Percentiles rank a stretch among this genome's conserved stretches.
Evolutionary conservation across 345 rosid species (phyloP).

Genomic region (Eucalyptus grandis): DNA sequence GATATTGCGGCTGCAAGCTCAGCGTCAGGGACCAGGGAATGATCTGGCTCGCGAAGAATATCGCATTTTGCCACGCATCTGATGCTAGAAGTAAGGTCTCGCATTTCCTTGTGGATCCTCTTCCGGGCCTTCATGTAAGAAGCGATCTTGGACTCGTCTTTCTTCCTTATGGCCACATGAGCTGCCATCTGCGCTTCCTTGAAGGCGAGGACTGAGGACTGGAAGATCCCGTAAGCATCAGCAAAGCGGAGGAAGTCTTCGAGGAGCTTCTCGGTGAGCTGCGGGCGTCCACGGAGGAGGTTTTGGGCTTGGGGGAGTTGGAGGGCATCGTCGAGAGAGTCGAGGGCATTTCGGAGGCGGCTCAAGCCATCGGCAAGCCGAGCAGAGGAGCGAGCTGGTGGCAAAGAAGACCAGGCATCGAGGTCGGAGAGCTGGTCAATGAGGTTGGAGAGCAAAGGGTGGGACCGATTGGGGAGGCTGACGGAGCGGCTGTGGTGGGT

Average conservation of each 20-base stretch:
- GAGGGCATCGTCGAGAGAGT: conserved; percentile 32
- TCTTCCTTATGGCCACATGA: conserved; percentile 35
- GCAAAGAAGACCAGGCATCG: conserved; percentile 4
- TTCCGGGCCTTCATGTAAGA: conserved; percentile 16
- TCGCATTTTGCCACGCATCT: background rate
- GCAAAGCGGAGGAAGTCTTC: conserved; percentile 39
- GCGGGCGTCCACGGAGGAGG: conserved; percentile 21
- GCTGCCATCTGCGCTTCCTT: conserved; percentile 40
- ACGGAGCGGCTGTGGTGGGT: conserved; percentile 46
- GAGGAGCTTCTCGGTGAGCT: conserved; percentile 35
- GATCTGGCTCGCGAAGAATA: background rate
- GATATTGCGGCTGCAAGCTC: conserved; percentile 12
- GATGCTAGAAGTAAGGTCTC: conserved; percentile 9
- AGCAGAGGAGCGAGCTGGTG: conserved; percentile 5
- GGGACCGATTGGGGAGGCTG: conserved; percentile 50
- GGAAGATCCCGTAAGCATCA: conserved; percentile 52
- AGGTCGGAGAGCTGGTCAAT: conserved; percentile 14
- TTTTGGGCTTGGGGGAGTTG: conserved; percentile 47
- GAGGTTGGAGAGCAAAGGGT: conserved; percentile 44
- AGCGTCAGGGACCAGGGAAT: background rate
- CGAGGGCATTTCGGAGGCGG: conserved; percentile 23
- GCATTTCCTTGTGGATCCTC: conserved; percentile 26
- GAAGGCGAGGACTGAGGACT: conserved; percentile 11
- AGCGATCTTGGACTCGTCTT: conserved; percentile 22
- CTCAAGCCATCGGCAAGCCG: conserved; percentile 30